Percentiles rank a stretch among this genome's conserved stretches.
Conservation (phyloP, 164 flowering plant genomes). For the Platanus orientalis region DNA sequence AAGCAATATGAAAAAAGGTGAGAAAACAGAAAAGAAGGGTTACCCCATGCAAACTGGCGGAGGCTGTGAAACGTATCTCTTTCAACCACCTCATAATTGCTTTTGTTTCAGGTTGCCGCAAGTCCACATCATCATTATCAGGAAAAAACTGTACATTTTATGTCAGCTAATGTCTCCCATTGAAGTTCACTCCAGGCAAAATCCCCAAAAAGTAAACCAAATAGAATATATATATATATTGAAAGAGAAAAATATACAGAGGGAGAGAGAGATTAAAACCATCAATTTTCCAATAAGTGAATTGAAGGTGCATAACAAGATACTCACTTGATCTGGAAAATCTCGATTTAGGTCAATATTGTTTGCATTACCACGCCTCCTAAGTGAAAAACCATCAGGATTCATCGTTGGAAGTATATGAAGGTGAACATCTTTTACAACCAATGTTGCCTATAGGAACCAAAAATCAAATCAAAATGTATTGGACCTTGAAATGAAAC, state of each 20-base stretch:
- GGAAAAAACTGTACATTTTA: constrained; percentile 59
- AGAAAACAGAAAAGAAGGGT: constrained; percentile 12
- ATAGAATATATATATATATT: neutral
- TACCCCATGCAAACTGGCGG: constrained; percentile 99
- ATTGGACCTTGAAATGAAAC: too few species aligned
- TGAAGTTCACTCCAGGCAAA: constrained; percentile 5
- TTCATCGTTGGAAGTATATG: constrained; percentile 96
- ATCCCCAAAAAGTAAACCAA: neutral
- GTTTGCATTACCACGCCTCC: constrained; percentile 82
- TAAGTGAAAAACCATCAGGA: constrained; percentile 86
- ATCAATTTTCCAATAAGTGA: constrained; percentile 4
- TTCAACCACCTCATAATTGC: constrained; percentile 88
- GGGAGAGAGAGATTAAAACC: constrained; percentile 3
- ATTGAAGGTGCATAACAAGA: neutral
- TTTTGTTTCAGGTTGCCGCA: constrained; percentile 88
- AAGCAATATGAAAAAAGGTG: too few species aligned
- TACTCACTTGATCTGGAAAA: constrained; percentile 91
- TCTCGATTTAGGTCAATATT: constrained; percentile 88
- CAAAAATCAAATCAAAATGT: neutral
- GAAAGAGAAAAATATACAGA: too few species aligned
- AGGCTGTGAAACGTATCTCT: constrained; percentile 71
- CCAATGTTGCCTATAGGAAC: constrained; percentile 55
- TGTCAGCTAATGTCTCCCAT: constrained; percentile 16
- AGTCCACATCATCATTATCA: constrained; percentile 48
- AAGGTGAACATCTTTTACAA: constrained; percentile 76